Evolutionary conservation across 2,329 filamentous ascomycete species (phyloP).

Genomic region (Cadophora malorum): DNA sequence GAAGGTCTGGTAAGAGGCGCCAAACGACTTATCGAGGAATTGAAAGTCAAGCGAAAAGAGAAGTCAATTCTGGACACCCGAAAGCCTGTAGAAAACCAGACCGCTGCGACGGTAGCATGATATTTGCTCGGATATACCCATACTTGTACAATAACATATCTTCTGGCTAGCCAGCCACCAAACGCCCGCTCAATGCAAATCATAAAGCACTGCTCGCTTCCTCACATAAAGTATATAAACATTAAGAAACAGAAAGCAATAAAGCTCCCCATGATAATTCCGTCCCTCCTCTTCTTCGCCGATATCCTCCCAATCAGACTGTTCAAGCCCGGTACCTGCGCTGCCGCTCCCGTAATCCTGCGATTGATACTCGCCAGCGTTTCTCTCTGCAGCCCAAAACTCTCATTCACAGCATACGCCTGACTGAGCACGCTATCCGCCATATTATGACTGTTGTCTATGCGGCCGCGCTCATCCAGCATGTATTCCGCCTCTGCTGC

Average conservation of each 20-base stretch:
- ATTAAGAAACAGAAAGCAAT: constrained; percentile 91
- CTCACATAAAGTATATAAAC: constrained; percentile 78
- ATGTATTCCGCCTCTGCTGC: constrained; percentile 95
- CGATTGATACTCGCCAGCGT: constrained; percentile 87
- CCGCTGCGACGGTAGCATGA: constrained; percentile 31
- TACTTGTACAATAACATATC: constrained; percentile 41
- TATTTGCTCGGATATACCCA: constrained; percentile 40
- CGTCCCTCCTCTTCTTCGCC: constrained; percentile 92
- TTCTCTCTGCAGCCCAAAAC: constrained; percentile 85
- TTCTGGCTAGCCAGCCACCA: constrained; percentile 32
- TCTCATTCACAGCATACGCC: constrained; percentile 96
- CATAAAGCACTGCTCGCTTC: constrained; percentile 21
- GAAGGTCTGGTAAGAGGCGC: constrained; percentile 70
- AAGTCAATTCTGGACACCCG: constrained; percentile 22
- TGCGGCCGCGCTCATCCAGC: constrained; percentile 83
- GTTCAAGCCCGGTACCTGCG: constrained; percentile 92
- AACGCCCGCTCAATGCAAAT: constrained; percentile 41
- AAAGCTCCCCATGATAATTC: constrained; percentile 89
- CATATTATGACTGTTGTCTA: constrained; percentile 90
- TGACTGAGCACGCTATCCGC: constrained; percentile 91
- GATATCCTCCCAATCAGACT: constrained; percentile 90
- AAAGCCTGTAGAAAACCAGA: constrained; percentile 27
- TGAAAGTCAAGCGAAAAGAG: constrained; percentile 46
- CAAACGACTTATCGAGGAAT: constrained; percentile 65
- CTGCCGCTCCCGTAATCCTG: constrained; percentile 86